These are phyloP conservation scores for Quillaja saponaria DNA, from an alignment of 306 rosid species.

Conservation along the genomic window DNA sequence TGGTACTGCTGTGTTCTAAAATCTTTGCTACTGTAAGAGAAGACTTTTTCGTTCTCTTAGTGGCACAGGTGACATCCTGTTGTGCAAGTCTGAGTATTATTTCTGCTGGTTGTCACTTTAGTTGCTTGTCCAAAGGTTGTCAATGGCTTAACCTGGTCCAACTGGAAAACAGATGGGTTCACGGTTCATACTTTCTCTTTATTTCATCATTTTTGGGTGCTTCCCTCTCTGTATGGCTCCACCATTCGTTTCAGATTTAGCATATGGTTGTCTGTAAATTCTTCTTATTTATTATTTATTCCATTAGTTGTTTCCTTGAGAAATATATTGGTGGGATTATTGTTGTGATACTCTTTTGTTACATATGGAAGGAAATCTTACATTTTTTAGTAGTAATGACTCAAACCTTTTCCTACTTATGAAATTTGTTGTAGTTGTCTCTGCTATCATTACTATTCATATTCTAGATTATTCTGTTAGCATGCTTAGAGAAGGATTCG, in stretches of 20 bases:
- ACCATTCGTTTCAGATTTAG: not conserved
- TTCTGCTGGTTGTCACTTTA: not conserved
- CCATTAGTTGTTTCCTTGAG: not conserved
- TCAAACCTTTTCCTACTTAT: not conserved
- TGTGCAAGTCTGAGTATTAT: not conserved
- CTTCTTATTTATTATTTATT: not conserved
- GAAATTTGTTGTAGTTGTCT: not conserved
- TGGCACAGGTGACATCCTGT: not conserved
- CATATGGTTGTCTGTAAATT: not conserved
- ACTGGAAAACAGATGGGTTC: not conserved
- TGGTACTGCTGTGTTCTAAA: not conserved
- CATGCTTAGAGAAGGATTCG: slow-evolving; percentile 37
- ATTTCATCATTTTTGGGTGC: slow-evolving; percentile 6
- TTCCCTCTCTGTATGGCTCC: not conserved
- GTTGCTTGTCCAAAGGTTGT: slow-evolving; percentile 5
- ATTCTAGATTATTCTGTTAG: slow-evolving; percentile 21
- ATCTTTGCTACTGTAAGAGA: slow-evolving; percentile 2
- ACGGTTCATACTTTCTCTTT: slow-evolving; percentile 3
- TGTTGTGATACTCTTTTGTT: not conserved
- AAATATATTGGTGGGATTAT: not conserved
- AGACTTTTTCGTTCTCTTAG: not conserved
- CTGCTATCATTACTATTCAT: not conserved
- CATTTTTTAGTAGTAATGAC: not conserved
- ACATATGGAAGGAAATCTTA: not conserved
- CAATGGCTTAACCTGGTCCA: not conserved